Conservation (phyloP, 2,329 filamentous ascomycete genomes). For the Hypoxylon sp. region DNA sequence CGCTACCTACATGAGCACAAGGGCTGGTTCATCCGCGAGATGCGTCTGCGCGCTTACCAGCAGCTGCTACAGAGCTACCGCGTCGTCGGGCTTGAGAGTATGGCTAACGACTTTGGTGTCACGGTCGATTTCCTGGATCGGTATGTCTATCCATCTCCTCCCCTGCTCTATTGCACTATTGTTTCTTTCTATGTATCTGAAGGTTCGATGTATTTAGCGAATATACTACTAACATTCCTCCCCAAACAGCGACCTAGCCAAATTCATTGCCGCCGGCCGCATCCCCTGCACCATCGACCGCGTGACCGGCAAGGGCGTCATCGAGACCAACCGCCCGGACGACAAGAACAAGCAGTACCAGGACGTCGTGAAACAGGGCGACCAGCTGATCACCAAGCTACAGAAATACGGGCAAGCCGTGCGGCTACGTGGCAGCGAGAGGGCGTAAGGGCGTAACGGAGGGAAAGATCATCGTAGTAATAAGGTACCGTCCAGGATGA, state of each 20-base stretch:
- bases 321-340: conserved; percentile 97
- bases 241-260: conserved; percentile 83
- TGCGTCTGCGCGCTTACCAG: conserved; percentile 96
- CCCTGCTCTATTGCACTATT: background rate
- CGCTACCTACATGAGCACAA: conserved; percentile 96
- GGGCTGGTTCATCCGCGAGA: conserved; percentile 97
- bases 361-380: conserved; percentile 96
- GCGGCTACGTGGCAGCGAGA: conserved; percentile 92
- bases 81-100: conserved; percentile 95
- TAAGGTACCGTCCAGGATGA: background rate
- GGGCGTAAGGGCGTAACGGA: conserved; percentile 70
- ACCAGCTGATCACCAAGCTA: conserved; percentile 97
- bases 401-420: conserved; percentile 99
- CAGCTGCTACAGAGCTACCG: conserved; percentile 98
- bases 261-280: conserved; percentile 94
- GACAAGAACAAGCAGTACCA: conserved; percentile 99
- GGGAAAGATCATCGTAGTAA: background rate
- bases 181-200: background rate
- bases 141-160: conserved; percentile 65
- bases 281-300: conserved; percentile 98
- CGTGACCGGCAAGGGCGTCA: conserved; percentile 94
- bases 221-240: background rate
- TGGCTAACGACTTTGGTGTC: conserved; percentile 97
- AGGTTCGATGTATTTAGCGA: background rate
- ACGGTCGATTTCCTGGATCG: conserved; percentile 96